Base-by-base conservation (phyloP, 1,139 yeast genomes). In the Sugiyamaella grinbergsii region DNA sequence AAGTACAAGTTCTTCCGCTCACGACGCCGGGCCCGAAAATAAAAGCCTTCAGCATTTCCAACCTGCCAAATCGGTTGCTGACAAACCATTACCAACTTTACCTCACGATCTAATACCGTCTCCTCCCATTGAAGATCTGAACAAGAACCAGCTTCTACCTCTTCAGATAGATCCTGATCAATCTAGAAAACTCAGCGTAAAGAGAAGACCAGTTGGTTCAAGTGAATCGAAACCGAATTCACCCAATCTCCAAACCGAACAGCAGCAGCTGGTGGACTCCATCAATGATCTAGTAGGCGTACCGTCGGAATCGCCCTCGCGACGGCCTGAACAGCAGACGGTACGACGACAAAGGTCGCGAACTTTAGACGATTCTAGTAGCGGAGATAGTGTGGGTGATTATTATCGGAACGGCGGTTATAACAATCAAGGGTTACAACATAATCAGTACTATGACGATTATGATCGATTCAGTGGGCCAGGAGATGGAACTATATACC, bases 181-280 rank as follows among this genome's bases (percentile, higher is more conserved):
- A n/a, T 2, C 46, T 5, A 32, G 50, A 40, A 29, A 40, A n/a
- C n/a, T 24, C 15, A 51, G 52, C 7, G 57, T 59, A 7, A 57
- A 57, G 38, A 52, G 62, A 37, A 58, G 57, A 37, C 62, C 62
- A 1, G 61, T 56, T 2, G 58, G 56, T 2, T 37, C 53, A 20
- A 46, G 33, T 4, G 28, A 45, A 8, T 42, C 47, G 11, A 31
- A 37, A 18, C 53, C 53, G n/a, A 29, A 20, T 6, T 42, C 46
- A 8, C 46, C 46, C 3, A 15, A 32, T 31, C 4, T 42, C 13
- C 36, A 24, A 3, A 29, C 28, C 10, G 51, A 49, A 26, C 52
- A 49, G 39, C 47, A 44, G 29, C 49, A 49, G 34, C 49, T 49
- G 2, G 44, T 49, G 28, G 52, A 49, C 15, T 33, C 46, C 5